Base-by-base conservation (phyloP, 306 rosid genomes). In the Oxytropis ochrocephala region DNA sequence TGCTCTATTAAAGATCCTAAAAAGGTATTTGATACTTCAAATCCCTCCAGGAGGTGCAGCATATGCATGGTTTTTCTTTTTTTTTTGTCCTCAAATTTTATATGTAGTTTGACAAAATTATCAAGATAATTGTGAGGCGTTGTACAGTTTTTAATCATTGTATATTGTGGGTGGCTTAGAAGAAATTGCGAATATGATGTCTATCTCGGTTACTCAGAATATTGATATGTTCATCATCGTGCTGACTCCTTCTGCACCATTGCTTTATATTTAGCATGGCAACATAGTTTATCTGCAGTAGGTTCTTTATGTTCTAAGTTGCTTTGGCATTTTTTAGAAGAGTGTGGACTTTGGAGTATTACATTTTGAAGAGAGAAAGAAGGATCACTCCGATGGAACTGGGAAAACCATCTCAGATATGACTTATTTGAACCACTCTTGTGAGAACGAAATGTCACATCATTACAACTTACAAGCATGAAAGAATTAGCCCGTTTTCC, bases 1-100 rank as follows among this genome's bases (percentile, higher is more conserved):
- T 89, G 99, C 86, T 95, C 99, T 44, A 95, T 95, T 77, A 83
- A 89, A 70, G 85, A 84, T 75, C 97, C 99, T 39, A 84, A 79
- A 79, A 95, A 91, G 99, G 99, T 91, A 30, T 72, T 66, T 57
- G 16, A 73, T 67, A 55, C 30, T 57, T 21, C 8, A 64, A 18
- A 52, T 63, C 21, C 30, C 46, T 38, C 46, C 44, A 9, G 36
- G 44, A 79, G 50, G 50, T 64, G 8, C 36, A 41, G 19, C 14
- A 17, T 42, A 13, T 64, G 58, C 52, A 24, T 21, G 18, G 51
- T 5, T 66, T 66, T 67, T 43, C 51, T 8, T 24, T 29, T 8
- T 24, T 29, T 24, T 62, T 73, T 47, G 47, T 48, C 6, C 4
- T 52, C 18, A 9, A 66, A 24, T 10, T 9, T 70, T 29, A 11